A percentile compares a stretch with the other conserved stretches of the same genome.
These are phyloP conservation scores for Claviceps humidiphila DNA, from an alignment of 2,329 filamentous ascomycete genomes.

Conservation along the genomic window DNA sequence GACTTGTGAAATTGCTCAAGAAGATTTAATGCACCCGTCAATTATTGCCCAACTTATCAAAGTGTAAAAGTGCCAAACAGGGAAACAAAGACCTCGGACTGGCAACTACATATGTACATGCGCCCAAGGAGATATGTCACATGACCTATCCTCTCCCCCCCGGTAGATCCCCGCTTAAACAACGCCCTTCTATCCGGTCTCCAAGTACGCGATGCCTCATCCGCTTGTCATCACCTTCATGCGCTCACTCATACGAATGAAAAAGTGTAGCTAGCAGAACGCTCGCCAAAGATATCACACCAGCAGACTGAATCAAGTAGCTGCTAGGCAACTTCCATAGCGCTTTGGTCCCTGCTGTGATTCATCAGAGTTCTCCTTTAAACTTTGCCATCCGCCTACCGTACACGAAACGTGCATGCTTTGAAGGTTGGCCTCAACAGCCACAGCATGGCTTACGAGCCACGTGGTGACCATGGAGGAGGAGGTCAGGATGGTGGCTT, in stretches of 20 bases:
- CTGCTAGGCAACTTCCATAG: not conserved
- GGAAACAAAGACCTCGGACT: too few relatives aligned
- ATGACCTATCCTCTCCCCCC: not conserved
- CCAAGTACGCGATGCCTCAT: not conserved
- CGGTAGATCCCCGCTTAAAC: slow-evolving; percentile 8
- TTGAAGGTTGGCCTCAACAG: not conserved
- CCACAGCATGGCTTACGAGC: slow-evolving; percentile 38
- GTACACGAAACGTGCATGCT: slow-evolving; percentile 3
- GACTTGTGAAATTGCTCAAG: not conserved
- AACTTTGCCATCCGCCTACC: not conserved
- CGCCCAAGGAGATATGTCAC: not conserved
- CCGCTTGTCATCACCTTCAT: not conserved
- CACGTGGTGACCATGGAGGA: slow-evolving; percentile 35
- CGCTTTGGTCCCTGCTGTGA: not conserved
- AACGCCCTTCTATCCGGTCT: not conserved
- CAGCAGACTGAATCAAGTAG: not conserved
- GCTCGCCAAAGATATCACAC: not conserved
- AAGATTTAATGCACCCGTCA: not conserved
- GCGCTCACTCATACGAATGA: not conserved
- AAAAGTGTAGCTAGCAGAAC: not conserved
- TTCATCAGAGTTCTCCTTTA: not conserved
- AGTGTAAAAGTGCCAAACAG: too few relatives aligned
- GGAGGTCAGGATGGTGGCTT: slow-evolving; percentile 31
- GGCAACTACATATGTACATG: not conserved
- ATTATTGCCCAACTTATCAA: too few relatives aligned